These are phyloP conservation scores for Lachnellula arida DNA, from an alignment of 2,329 filamentous ascomycete species.

Conservation along the genomic window DNA sequence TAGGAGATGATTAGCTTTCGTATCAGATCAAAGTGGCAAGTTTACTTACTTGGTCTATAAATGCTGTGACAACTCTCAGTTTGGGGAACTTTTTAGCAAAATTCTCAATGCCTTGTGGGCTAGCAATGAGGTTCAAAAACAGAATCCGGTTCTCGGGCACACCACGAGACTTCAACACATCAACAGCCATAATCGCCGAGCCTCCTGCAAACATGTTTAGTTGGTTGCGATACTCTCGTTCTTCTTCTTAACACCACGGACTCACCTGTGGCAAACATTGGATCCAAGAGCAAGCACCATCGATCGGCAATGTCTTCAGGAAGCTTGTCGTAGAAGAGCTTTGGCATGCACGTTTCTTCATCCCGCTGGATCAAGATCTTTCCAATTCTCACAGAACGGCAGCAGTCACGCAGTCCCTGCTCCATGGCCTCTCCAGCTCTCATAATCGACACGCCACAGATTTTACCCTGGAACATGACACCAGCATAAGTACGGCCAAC, in stretches of 20 bases:
- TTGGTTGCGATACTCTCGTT: background rate
- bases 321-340: slow-evolving; percentile 96
- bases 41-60: slow-evolving; percentile 70
- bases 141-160: slow-evolving; percentile 94
- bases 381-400: slow-evolving; percentile 93
- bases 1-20: slow-evolving; percentile 29
- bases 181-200: slow-evolving; percentile 94
- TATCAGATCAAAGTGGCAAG: background rate
- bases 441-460: slow-evolving; percentile 98
- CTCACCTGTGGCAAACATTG: slow-evolving; percentile 97
- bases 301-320: slow-evolving; percentile 87
- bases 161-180: slow-evolving; percentile 82
- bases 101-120: slow-evolving; percentile 82
- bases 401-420: slow-evolving; percentile 92
- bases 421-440: slow-evolving; percentile 98
- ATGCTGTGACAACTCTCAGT: slow-evolving; percentile 87
- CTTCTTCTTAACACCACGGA: background rate
- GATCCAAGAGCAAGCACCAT: slow-evolving; percentile 91
- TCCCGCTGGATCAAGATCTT: slow-evolving; percentile 98
- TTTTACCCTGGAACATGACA: slow-evolving; percentile 94
- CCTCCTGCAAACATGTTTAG: slow-evolving; percentile 56
- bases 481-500: slow-evolving; percentile 85
- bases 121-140: slow-evolving; percentile 97
- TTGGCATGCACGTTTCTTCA: slow-evolving; percentile 87
- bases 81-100: slow-evolving; percentile 88